These are phyloP conservation scores for Dactylis glomerata DNA, from an alignment of 176 grass and related monocot genomes.

Conservation along the genomic window DNA sequence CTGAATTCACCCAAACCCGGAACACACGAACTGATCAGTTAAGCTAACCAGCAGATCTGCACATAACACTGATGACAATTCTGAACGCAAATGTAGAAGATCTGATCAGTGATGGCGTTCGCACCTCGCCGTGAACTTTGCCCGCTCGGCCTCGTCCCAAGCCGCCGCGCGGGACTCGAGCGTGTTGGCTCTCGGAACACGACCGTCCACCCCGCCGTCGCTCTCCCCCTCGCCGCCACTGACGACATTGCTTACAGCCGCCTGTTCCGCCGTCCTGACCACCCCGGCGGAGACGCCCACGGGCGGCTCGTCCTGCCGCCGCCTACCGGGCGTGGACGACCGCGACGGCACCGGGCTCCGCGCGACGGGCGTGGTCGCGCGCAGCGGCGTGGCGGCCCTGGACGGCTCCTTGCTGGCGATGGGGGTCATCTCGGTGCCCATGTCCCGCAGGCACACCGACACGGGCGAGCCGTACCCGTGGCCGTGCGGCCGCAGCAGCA, in stretches of 20 bases:
- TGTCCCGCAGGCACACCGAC: constrained; percentile 76
- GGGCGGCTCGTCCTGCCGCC: constrained; percentile 22
- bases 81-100: not conserved
- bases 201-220: not conserved
- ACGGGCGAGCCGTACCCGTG: not conserved
- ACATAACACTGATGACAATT: not conserved
- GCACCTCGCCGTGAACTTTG: constrained; percentile 88
- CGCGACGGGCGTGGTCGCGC: constrained; percentile 70
- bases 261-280: constrained; percentile 1
- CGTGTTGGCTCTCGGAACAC: constrained; percentile 18
- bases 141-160: constrained; percentile 82
- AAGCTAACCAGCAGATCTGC: not conserved
- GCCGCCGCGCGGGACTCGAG: constrained; percentile 70
- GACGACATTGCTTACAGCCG: not conserved
- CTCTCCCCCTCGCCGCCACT: not conserved
- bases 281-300: not conserved
- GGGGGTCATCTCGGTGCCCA: constrained; percentile 99
- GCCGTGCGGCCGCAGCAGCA: constrained; percentile 26
- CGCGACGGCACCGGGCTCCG: constrained; percentile 71
- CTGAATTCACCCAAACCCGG: constrained; percentile 16
- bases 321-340: constrained; percentile 56
- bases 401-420: constrained; percentile 98
- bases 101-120: not conserved
- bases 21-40: not conserved
- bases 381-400: constrained; percentile 71